Conservation (phyloP, 2,329 filamentous ascomycete species). For the Scytalidium lignicola region DNA sequence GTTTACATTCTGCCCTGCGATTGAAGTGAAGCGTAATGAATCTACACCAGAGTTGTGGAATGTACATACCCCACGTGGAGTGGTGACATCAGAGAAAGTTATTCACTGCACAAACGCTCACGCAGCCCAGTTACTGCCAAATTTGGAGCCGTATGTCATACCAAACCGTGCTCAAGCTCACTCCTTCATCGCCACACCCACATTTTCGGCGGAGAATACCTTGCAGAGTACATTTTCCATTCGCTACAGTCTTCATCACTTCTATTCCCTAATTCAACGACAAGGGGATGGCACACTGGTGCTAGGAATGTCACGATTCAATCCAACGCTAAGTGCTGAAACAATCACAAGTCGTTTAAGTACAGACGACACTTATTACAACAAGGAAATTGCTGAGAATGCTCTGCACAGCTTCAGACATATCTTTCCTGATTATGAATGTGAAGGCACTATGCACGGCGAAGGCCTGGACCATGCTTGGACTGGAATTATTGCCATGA, state of each 20-base stretch:
- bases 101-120: conserved; percentile 38
- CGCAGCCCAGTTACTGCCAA: conserved; percentile 31
- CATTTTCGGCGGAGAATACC: conserved; percentile 29
- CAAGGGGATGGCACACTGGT: conserved; percentile 36
- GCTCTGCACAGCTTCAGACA: conserved; percentile 29
- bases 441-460: conserved; percentile 26
- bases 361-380: conserved; percentile 34
- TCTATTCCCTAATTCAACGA: conserved; percentile 45
- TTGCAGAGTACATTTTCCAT: conserved; percentile 39
- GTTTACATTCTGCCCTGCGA: conserved; percentile 39
- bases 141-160: conserved; percentile 30
- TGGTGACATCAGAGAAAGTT: conserved; percentile 23
- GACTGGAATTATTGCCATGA: conserved; percentile 44
- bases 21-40: conserved; percentile 17
- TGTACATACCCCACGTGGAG: conserved; percentile 30
- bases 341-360: conserved; percentile 27
- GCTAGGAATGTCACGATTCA: conserved; percentile 37
- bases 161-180: conserved; percentile 41
- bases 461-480: conserved; percentile 41
- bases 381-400: conserved; percentile 35
- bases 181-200: conserved; percentile 34
- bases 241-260: conserved; percentile 40
- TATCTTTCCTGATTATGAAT: conserved; percentile 29
- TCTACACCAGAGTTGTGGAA: conserved; percentile 23
- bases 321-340: conserved; percentile 31